phyloP scores from a whole-genome alignment of 2,329 filamentous ascomycete genomes.

The Fusarium sp. region DNA sequence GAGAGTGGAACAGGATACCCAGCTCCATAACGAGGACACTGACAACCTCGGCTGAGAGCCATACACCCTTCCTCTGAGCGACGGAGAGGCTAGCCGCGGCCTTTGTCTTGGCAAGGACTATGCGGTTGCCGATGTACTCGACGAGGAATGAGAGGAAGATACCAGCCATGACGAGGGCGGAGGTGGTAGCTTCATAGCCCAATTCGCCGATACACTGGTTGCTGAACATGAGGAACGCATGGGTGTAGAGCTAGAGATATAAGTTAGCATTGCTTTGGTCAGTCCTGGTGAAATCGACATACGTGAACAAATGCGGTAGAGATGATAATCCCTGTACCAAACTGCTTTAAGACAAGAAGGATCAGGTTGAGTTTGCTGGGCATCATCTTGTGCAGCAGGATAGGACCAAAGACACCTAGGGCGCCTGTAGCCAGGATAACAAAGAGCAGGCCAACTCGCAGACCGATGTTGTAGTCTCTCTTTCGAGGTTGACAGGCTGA shows the following conservation, averaged over 20 bases:
- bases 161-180: constrained; percentile 80
- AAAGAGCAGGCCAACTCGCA: constrained; percentile 79
- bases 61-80: constrained; percentile 43
- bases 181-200: constrained; percentile 75
- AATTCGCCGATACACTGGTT: constrained; percentile 77
- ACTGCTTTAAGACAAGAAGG: constrained; percentile 77
- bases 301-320: constrained; percentile 78
- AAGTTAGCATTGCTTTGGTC: neutral
- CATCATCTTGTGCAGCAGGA: constrained; percentile 71
- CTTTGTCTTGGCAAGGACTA: constrained; percentile 59
- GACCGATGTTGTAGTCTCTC: constrained; percentile 73
- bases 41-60: constrained; percentile 62
- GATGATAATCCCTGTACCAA: constrained; percentile 79
- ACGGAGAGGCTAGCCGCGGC: constrained; percentile 44
- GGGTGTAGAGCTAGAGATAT: constrained; percentile 73
- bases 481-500: constrained; percentile 60
- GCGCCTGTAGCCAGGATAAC: constrained; percentile 76
- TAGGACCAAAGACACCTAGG: constrained; percentile 76
- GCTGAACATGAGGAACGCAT: constrained; percentile 78
- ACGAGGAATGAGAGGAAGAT: constrained; percentile 79
- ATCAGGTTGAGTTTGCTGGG: constrained; percentile 62
- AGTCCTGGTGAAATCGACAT: constrained; percentile 42
- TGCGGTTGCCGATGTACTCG: constrained; percentile 74
- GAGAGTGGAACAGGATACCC: constrained; percentile 81
- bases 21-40: constrained; percentile 78